Base-by-base conservation (phyloP, 441 rosid genomes). In the Aleurites moluccanus region DNA sequence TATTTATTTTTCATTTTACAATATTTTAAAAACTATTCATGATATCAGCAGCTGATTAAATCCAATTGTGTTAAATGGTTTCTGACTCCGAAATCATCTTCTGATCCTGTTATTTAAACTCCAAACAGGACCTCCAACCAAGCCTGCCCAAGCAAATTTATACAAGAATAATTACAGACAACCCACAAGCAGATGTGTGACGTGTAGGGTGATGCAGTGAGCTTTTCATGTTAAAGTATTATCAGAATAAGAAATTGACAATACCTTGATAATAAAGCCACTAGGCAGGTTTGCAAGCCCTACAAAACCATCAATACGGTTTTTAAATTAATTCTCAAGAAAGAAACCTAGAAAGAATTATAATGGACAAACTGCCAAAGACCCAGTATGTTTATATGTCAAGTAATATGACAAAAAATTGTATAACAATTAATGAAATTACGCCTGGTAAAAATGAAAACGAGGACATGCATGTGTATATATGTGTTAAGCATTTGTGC, bases 281-380 rank as follows among this genome's bases (percentile, higher is more conserved):
- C 99, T 69, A 88, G 84, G 83, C 98, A 96, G 84, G 99, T 96
- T 88, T 96, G 99, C 84, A 96, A 80, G 75, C 99, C 99, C 98
- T 96, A 89, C 80, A 81, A 15, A 49, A 50, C 67, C 71, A 85
- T 75, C 70, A 68, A 78, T n/a, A 78, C 57, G 64, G 71, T 35
- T 81, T 82, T 71, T 79, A 77, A 75, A 56, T 30, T 67, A 57
- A 72, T 27, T 63, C 18, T n/a, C 15, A 70, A 56, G 63, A 64
- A 67, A 21, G 25, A 67, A n/a, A 6, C 40, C 6, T 6, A 45
- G 20, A 33, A 45, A 5, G 0, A 11, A 5, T 65, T 42, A 23
- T 30, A 2, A 10, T 53, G 16, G 68, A 55, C 52, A 64, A 70
- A 25, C 25, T 28, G 16, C 38, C 55, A 72, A 10, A 38, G 27